Base-by-base conservation (phyloP, 2,329 filamentous ascomycete species). In the Scedosporium boydii region DNA sequence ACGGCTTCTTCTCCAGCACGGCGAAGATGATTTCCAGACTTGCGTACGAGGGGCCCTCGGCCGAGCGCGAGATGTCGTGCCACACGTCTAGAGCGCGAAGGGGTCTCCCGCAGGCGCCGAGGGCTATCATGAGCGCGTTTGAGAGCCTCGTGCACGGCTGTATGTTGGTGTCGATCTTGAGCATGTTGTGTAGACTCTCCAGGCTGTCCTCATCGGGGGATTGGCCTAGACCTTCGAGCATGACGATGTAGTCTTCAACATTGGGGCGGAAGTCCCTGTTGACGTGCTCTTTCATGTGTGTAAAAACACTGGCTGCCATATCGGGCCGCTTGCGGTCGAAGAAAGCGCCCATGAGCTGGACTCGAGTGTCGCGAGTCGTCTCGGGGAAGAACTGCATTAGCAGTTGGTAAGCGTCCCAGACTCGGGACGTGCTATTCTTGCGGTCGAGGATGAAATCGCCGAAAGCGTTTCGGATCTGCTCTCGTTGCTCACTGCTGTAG, bases 61-160 rank as follows among this genome's bases (percentile, higher is more conserved):
- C 80, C 0, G 88, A 91, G 62, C 85, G 82, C n/a, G 87, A 86
- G 63, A 99, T 92, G 58, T 96, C 86, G 62, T 86, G 80, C 91
- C 93, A 98, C 70, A 91, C 91, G 58, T 87, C 85, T 66, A 96
- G 77, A 1, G 90, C 90, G 62, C 83, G 83, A 34, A 81, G 75
- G 0, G 88, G 80, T 66, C 86, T 80, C 6, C 84, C 89, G 69
- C 86, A 89, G 1, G 84, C 82, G 1, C 86, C 85, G 70, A 96
- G 93, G 0, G 91, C 93, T 12, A 95, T 80, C 87, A 99, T 96
- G 58, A 98, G 78, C 0, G 89, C 86, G 69, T 96, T 98, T 68
- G 88, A 85, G 2, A 98, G 78, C 62, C 78, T 80, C 0, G 93
- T 98, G 67, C 83, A 87, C 4, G 88, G 82, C 67, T 93, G 86